A percentile compares a stretch with the other conserved stretches of the same genome.
phyloP scores from a whole-genome alignment of 2,329 filamentous ascomycete species.

The Lojkania enalia region DNA sequence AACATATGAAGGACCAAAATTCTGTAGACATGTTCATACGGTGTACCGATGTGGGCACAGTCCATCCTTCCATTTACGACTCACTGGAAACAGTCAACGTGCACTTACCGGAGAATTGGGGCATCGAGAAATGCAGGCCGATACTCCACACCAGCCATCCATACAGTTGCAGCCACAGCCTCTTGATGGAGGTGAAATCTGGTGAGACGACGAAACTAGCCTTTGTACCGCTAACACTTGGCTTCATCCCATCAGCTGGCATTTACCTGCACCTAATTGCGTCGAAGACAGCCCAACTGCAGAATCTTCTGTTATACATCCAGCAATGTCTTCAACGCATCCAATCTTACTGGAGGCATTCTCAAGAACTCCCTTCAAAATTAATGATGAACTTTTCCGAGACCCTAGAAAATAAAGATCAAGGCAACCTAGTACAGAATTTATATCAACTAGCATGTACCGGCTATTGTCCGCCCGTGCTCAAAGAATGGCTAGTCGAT shows the following conservation, averaged over 20 bases:
- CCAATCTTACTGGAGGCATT: constrained; percentile 78
- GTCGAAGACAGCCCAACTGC: constrained; percentile 82
- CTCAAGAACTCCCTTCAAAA: constrained; percentile 75
- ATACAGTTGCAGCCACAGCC: constrained; percentile 72
- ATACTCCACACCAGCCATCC: constrained; percentile 71
- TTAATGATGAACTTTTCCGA: constrained; percentile 79
- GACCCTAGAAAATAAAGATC: constrained; percentile 67
- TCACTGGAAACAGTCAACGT: constrained; percentile 78
- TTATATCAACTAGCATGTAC: constrained; percentile 84
- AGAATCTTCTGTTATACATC: constrained; percentile 84
- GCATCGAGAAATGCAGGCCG: constrained; percentile 52
- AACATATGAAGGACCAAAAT: constrained; percentile 66
- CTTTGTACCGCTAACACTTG: constrained; percentile 73
- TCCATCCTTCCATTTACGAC: constrained; percentile 83
- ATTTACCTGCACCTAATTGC: constrained; percentile 82
- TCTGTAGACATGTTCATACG: constrained; percentile 79
- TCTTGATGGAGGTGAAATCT: constrained; percentile 61
- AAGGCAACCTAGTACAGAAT: constrained; percentile 71
- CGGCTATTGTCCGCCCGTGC: constrained; percentile 72
- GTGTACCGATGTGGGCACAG: constrained; percentile 68
- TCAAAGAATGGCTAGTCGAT: constrained; percentile 88
- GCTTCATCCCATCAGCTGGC: constrained; percentile 76
- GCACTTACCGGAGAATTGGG: constrained; percentile 50
- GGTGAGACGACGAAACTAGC: constrained; percentile 32
- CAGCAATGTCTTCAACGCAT: constrained; percentile 80